Base-by-base conservation (phyloP, 495 filamentous ascomycete genomes). In the Cercophora samala region DNA sequence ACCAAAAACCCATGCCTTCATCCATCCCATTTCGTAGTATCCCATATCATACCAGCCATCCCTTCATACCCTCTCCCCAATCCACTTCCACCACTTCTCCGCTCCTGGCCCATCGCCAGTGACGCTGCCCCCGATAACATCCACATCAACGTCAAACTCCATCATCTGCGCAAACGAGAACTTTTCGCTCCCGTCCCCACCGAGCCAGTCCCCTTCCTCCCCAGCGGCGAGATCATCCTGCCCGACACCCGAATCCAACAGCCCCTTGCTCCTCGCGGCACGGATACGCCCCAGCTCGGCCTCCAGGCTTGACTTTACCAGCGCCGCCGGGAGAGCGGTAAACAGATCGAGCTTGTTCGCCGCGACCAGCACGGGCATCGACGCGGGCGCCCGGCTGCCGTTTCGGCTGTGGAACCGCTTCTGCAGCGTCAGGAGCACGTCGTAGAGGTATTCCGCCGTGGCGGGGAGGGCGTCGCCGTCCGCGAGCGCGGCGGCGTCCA, bases 271-370 rank as follows among this genome's bases (percentile, higher is more conserved):
- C 72, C 88, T 89, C 19, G 90, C 90, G 70, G 84, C 84, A 26
- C 96, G 84, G 68, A 97, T 88, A 64, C 90, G 84, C 18, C 89
- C 87, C 68, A 98, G 88, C 77, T 97, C 96, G 23, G 82, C 81
- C 75, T 98, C 94, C 11, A 99, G 79, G 59, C 84, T 85, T 64
- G 82, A 85, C 73, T 86, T 88, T 24, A 97, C 92, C 37, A 96
- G 83, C 2, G 84, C 82, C 1, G 91, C 87, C 0, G 95, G 95
- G 58, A 97, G 79, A 13, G 95, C 93, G 0, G 95, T 98, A 75
- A 99, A 99, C 15, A 98, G 80, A 76, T 99, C 95, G 61, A 93
- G 83, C 82, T 99, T 99, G 75, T 98, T 98, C 51, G 93, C 93
- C 4, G 91, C 93, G 52, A 99, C 78, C 21, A 98, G 78, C 2